Base-by-base conservation (phyloP, 495 filamentous ascomycete genomes). In the Thozetella sp. region DNA sequence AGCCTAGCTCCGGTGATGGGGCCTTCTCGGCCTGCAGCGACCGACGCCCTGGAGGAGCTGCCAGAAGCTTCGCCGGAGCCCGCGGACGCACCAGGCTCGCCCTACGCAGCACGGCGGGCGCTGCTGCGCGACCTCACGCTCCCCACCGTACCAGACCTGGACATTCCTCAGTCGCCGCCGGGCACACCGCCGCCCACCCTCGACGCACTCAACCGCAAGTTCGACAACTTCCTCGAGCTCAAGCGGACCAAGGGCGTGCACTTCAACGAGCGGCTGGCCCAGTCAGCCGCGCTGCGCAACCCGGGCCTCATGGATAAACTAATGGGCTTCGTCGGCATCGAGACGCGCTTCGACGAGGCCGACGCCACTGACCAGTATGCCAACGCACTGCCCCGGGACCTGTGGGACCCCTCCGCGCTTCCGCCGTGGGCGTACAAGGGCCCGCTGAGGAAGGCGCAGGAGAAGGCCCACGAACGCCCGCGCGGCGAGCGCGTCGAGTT, bases 151-250 rank as follows among this genome's bases (percentile, higher is more conserved):
- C 88, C 91, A 9, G 88, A 92, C 72, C 81, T 92, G 65, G 81
- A 87, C 51, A 96, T 98, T 61, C 95, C 95, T 19, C 82, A 83
- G 2, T 96, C 94, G 0, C 95, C 95, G 1, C 90, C 92, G 0
- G 88, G 88, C 19, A 89, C 90, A 15, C 91, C 93, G 1, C 74
- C 86, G 9, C 76, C 83, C 1, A 70, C 72, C 2, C 56, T 72
- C 34, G 71, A 72, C 3, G 71, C 67, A 13, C 80, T 86, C 1
- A 91, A 86, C 55, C 80, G 82, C 53, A 97, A 96, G 63, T 90
- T 97, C 63, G 80, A 85, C 54, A 89, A 88, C 66, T 97, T 99
- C 72, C 85, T 97, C 1, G 80, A 84, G 23, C 79, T 97, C 48
- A 99, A 97, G 74, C 67, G 70, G 46, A 87, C 86, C 54, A 86